Evolutionary conservation across 1,139 yeast genomes (phyloP).

Genomic region (Debaryomyces fabryi): DNA sequence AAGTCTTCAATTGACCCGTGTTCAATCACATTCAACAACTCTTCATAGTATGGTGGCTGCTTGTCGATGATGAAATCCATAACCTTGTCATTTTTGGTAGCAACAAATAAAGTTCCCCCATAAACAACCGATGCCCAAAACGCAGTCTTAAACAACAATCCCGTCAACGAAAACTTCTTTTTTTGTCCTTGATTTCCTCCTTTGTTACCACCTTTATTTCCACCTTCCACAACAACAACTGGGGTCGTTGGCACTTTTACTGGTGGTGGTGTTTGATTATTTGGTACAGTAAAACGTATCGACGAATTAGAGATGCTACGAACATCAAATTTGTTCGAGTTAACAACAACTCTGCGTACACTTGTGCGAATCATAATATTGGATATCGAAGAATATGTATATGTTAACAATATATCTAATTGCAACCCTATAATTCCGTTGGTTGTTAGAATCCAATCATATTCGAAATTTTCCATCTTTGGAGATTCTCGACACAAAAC

Average conservation of each 20-base stretch:
- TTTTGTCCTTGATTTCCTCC: conserved; percentile 16
- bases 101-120: conserved; percentile 44
- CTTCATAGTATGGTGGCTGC: conserved; percentile 50
- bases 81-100: conserved; percentile 49
- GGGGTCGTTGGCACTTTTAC: conserved; percentile 5
- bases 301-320: conserved; percentile 10
- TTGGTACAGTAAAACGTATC: conserved; percentile 8
- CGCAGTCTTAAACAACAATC: conserved; percentile 36
- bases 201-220: conserved; percentile 8
- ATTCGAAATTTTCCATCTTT: conserved; percentile 11
- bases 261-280: conserved; percentile 11
- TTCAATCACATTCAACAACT: conserved; percentile 43
- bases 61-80: conserved; percentile 51
- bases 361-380: conserved; percentile 12
- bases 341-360: conserved; percentile 10
- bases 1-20: conserved; percentile 41
- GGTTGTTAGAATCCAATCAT: conserved; percentile 11
- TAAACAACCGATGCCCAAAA: conserved; percentile 34
- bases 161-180: conserved; percentile 37
- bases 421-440: not conserved
- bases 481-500: conserved; percentile 7
- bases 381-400: conserved; percentile 1
- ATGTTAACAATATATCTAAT: conserved; percentile 1
- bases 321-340: conserved; percentile 7
- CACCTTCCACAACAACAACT: conserved; percentile 8